A percentile compares a stretch with the other conserved stretches of the same genome.
Evolutionary conservation across 345 rosid species (phyloP).

Genomic region (Eucalyptus paniculata): DNA sequence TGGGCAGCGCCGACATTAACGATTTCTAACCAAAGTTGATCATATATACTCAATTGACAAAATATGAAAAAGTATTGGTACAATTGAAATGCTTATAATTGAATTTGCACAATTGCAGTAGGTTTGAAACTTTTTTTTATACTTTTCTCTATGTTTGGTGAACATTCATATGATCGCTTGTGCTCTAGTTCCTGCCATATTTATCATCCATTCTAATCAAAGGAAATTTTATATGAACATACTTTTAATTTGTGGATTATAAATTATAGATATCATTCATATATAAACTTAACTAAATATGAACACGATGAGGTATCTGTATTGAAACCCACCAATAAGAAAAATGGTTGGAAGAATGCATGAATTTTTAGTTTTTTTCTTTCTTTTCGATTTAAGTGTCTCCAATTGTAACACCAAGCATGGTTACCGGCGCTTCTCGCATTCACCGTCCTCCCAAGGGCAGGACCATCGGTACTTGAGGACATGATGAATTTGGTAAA

Average conservation of each 20-base stretch:
- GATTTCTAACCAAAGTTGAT: no score
- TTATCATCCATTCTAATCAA: not conserved
- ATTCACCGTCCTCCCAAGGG: not conserved
- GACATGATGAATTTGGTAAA: not conserved
- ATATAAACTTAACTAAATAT: not conserved
- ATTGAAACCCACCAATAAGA: not conserved
- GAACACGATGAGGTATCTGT: not conserved
- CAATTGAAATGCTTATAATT: no score
- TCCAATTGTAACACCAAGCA: not conserved
- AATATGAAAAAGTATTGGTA: no score
- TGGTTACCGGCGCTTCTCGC: not conserved
- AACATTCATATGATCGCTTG: not conserved
- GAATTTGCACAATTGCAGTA: fast-evolving
- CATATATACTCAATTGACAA: not conserved
- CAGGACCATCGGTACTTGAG: not conserved
- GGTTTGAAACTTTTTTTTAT: no score
- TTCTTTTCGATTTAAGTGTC: not conserved
- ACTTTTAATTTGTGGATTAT: not conserved
- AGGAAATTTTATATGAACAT: not conserved
- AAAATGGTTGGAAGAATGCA: not conserved
- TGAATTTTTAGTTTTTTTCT: not conserved
- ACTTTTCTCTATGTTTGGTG: not conserved
- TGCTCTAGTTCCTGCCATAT: not conserved
- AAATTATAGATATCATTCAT: not conserved
- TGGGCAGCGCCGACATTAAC: fast-evolving